These are phyloP conservation scores for Brassica hybrid DNA, from an alignment of 441 rosid genomes.

Conservation along the genomic window DNA sequence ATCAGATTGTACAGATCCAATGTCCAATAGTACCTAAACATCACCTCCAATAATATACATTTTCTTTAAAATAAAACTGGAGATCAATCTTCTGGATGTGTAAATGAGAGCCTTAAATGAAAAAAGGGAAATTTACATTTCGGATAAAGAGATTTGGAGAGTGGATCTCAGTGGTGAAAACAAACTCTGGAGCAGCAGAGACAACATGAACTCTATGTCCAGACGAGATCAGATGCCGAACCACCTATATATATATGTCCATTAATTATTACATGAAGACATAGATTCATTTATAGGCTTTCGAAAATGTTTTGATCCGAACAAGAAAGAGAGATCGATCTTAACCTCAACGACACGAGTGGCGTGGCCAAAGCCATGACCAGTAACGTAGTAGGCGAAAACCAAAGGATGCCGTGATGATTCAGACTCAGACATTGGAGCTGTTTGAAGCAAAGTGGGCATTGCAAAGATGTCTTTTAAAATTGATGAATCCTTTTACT, in stretches of 20 bases:
- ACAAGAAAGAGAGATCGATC: not conserved
- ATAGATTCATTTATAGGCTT: not conserved
- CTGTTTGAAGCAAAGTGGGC: constrained; percentile 30
- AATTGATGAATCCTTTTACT: not conserved
- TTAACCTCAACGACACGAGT: constrained; percentile 94
- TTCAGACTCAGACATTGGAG: constrained; percentile 37
- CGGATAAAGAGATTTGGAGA: constrained; percentile 83
- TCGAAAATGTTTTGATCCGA: constrained; percentile 10
- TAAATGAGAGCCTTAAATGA: constrained; percentile 1
- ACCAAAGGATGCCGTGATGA: constrained; percentile 62
- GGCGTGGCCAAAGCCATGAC: constrained; percentile 97
- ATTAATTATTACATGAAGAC: constrained; percentile 1
- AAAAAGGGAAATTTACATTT: constrained; percentile 45
- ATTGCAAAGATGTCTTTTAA: constrained; percentile 1
- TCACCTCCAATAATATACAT: constrained; percentile 7
- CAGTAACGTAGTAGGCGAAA: constrained; percentile 91
- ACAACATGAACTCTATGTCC: constrained; percentile 95
- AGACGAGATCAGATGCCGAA: constrained; percentile 73
- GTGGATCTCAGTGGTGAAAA: constrained; percentile 78
- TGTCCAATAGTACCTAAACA: constrained; percentile 74
- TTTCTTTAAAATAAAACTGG: not conserved
- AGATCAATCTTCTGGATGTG: not conserved
- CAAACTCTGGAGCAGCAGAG: constrained; percentile 92
- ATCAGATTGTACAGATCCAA: constrained; percentile 95
- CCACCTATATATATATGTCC: constrained; percentile 56